Evolutionary conservation across 1,139 yeast species (phyloP).

Genomic region (Petasospora rhodanensis): DNA sequence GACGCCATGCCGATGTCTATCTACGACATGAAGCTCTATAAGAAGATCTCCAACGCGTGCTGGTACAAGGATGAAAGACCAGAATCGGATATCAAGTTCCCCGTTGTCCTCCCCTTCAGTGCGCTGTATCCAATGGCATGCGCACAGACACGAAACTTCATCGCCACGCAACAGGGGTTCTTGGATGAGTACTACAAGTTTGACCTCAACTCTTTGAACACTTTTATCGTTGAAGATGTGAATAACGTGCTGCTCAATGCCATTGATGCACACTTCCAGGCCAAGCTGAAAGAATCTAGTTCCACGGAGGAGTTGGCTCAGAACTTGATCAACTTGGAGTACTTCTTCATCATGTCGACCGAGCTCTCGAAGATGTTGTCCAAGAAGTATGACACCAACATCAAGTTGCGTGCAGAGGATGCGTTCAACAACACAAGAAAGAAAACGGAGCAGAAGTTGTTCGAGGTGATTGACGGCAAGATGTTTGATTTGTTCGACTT

Average conservation of each 20-base stretch:
- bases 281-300: slow-evolving; percentile 56
- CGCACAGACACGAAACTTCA: slow-evolving; percentile 62
- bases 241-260: slow-evolving; percentile 69
- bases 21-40: slow-evolving; percentile 54
- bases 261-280: slow-evolving; percentile 62
- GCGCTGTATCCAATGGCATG: slow-evolving; percentile 85
- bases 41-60: slow-evolving; percentile 55
- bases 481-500: slow-evolving; percentile 77
- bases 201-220: slow-evolving; percentile 47
- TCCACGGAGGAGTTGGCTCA: slow-evolving; percentile 91
- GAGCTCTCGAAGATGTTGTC: slow-evolving; percentile 40
- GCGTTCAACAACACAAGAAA: slow-evolving; percentile 61
- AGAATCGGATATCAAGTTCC: slow-evolving; percentile 40
- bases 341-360: slow-evolving; percentile 56
- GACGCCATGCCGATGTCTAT: slow-evolving; percentile 86
- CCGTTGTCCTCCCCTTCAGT: slow-evolving; percentile 83
- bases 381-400: slow-evolving; percentile 22
- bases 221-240: slow-evolving; percentile 53
- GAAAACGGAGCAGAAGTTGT: slow-evolving; percentile 75
- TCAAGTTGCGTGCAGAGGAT: slow-evolving; percentile 45
- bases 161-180: slow-evolving; percentile 59
- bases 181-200: slow-evolving; percentile 54
- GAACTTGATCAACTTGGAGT: slow-evolving; percentile 81
- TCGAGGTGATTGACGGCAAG: slow-evolving; percentile 73
- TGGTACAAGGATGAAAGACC: slow-evolving; percentile 53